phyloP scores from a whole-genome alignment of 345 rosid species.

The Heritiera fomes region DNA sequence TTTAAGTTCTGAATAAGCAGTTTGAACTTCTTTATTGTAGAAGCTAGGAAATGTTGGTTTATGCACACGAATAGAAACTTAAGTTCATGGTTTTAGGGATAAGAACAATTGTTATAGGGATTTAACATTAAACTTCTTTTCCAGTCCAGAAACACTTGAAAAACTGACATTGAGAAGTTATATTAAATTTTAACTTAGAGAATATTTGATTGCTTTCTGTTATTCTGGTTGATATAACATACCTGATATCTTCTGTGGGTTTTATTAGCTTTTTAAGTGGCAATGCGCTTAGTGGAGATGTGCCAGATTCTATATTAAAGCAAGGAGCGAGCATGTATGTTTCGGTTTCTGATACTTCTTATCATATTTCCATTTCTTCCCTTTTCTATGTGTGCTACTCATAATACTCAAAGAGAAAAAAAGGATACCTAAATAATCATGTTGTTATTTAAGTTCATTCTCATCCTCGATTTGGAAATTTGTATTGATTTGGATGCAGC shows the following conservation, averaged over 20 bases:
- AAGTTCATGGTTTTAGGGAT: not conserved
- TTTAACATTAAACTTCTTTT: not conserved
- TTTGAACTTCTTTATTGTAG: not conserved
- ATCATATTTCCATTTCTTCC: not conserved
- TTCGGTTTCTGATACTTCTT: conserved; percentile 13
- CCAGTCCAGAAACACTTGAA: not conserved
- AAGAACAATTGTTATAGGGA: not conserved
- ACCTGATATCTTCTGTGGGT: conserved; percentile 18
- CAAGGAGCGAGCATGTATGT: conserved; percentile 55
- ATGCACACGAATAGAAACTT: not conserved
- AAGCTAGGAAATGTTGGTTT: conserved; percentile 8
- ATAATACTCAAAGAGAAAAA: not conserved
- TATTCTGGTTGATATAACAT: not conserved
- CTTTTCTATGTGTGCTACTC: not conserved
- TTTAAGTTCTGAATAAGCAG: not conserved
- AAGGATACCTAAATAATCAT: not conserved
- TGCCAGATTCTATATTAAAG: conserved; percentile 53
- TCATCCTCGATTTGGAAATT: not conserved
- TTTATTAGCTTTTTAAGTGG: conserved; percentile 48
- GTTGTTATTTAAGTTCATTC: not conserved
- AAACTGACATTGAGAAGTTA: not conserved
- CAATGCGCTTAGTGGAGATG: conserved; percentile 51
- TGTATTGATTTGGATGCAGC: conserved; percentile 37
- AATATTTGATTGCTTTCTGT: conserved; percentile 2
- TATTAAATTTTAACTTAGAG: not conserved